These are phyloP conservation scores for Sporobolomyces pararoseus DNA, from an alignment of 768 basidiomycete genomes.

Conservation along the genomic window DNA sequence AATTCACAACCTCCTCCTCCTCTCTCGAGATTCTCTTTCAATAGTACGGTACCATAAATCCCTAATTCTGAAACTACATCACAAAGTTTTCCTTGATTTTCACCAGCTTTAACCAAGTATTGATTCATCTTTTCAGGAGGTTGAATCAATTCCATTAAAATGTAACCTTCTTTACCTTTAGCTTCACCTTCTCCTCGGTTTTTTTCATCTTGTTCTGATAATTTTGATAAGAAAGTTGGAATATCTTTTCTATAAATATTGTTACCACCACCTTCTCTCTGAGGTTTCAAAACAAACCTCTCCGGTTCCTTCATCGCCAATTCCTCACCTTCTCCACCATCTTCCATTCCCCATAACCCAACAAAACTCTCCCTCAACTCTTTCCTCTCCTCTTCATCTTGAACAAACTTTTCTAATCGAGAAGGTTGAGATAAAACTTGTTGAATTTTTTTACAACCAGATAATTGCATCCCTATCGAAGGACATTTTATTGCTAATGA, in stretches of 20 bases:
- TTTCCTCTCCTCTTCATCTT: neutral
- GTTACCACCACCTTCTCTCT: conserved; percentile 96
- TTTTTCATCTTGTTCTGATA: conserved; percentile 51
- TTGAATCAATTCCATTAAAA: conserved; percentile 87
- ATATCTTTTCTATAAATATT: conserved; percentile 86
- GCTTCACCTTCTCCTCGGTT: conserved; percentile 11
- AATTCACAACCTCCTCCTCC: conserved; percentile 39
- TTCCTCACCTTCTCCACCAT: conserved; percentile 54
- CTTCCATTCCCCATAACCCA: conserved; percentile 75
- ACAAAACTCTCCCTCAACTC: conserved; percentile 71
- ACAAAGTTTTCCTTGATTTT: conserved; percentile 56
- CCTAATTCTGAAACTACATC: conserved; percentile 87
- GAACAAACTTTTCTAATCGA: conserved; percentile 69
- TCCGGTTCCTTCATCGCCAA: conserved; percentile 57
- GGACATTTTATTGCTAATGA: conserved; percentile 90
- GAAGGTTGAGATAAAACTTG: conserved; percentile 73
- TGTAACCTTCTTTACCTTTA: conserved; percentile 75
- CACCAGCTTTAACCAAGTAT: conserved; percentile 72
- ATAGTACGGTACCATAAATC: conserved; percentile 83
- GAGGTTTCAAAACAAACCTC: conserved; percentile 84
- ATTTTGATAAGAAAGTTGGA: conserved; percentile 64
- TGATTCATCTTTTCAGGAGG: conserved; percentile 67
- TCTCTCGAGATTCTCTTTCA: conserved; percentile 53
- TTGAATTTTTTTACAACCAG: conserved; percentile 93
- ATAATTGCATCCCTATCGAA: conserved; percentile 82